Base-by-base conservation (phyloP, 202 grass and related monocot species). In the Cymbopogon flexuosus region DNA sequence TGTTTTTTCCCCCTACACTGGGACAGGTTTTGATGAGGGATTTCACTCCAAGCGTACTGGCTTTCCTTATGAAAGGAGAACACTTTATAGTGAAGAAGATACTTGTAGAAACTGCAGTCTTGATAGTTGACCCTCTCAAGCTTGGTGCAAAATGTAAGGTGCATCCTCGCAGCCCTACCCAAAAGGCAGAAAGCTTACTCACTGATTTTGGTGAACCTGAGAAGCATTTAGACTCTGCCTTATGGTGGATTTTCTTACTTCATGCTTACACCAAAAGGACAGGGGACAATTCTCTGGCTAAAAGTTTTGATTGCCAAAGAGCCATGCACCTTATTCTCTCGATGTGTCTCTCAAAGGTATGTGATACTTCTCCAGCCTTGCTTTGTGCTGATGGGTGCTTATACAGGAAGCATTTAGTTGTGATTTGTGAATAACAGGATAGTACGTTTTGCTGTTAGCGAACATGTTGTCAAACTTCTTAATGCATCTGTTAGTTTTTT, bases 201-300 rank as follows among this genome's bases (percentile, higher is more conserved):
- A 90, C 93, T 79, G 93, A 97, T 93, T 97, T 97, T 78, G 90
- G 93, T 70, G 93, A 91, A 78, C 93, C 93, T 72, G 86, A 29
- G 5, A 37, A 34, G 79, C 47, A 36, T 52, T 21, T 97, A 58
- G 93, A 97, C 65, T 97, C 93, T 67, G 93, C 88, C 14, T 85
- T 97, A 83, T 97, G 93, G 93, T 97, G 93, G 93, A 97, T 97
- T 76, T 78, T 97, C 83, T 86, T 96, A 31, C 86, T 97, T 62
- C 83, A 71, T 72, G 93, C 93, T 65, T 97, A 97, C 65, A 93
- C 86, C 66, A 89, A 43, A 78, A 87, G 40, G 18, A 97, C 90
- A 45, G 76, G 81, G 58, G 93, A 97, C 60, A 77, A 58, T 62
- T 80, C 88, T 82, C 86, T 97, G 43, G 81, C 75, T 40, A 73